Percentiles rank a stretch among this genome's conserved stretches.
Evolutionary conservation across 306 rosid species (phyloP).

Genomic region (Mucuna pruriens): DNA sequence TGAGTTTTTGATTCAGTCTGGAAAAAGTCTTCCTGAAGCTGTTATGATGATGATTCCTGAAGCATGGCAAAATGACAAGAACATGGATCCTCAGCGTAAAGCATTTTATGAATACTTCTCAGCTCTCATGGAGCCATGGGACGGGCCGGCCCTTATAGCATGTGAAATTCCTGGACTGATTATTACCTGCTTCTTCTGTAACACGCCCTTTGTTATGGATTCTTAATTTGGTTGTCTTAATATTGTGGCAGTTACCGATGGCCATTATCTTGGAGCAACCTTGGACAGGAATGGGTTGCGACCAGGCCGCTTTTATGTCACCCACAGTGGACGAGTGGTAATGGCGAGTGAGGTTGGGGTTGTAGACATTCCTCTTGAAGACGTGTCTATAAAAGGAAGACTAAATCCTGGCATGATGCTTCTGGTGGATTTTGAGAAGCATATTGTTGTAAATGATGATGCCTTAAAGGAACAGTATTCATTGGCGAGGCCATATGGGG

Average conservation of each 20-base stretch:
- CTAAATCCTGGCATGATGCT: slow-evolving; percentile 21
- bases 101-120: slow-evolving; percentile 92
- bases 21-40: slow-evolving; percentile 98
- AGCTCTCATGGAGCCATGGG: slow-evolving; percentile 99
- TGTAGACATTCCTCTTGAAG: slow-evolving; percentile 12
- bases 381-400: neutral
- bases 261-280: slow-evolving; percentile 20
- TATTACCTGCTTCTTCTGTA: slow-evolving; percentile 58
- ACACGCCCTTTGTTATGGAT: neutral
- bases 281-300: slow-evolving; percentile 14
- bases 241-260: slow-evolving; percentile 14
- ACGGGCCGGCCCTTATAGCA: slow-evolving; percentile 98
- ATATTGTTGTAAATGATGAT: slow-evolving; percentile 22
- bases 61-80: slow-evolving; percentile 99
- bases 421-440: slow-evolving; percentile 21
- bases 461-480: slow-evolving; percentile 15
- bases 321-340: slow-evolving; percentile 16
- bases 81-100: slow-evolving; percentile 83
- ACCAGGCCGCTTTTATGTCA: slow-evolving; percentile 21
- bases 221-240: neutral
- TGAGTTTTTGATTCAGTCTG: slow-evolving; percentile 89
- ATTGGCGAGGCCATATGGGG: neutral
- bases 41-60: slow-evolving; percentile 99
- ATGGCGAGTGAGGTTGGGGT: slow-evolving; percentile 23
- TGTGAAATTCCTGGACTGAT: slow-evolving; percentile 47